Conservation (phyloP, 164 flowering plant species). For the Stephania cephalantha region DNA sequence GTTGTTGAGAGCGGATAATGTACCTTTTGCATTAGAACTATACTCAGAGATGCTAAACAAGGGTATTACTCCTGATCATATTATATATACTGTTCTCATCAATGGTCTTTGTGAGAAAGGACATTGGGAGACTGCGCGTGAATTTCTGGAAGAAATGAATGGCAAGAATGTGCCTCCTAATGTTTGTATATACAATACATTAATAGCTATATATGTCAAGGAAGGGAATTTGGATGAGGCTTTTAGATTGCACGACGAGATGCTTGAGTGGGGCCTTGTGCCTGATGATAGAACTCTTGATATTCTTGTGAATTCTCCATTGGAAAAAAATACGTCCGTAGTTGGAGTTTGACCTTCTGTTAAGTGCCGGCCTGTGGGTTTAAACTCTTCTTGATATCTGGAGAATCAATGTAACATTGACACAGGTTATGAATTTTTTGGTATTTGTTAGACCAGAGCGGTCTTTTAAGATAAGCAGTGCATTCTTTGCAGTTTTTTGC, state of each 20-base stretch:
- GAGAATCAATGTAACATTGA: neutral
- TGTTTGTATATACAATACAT: constrained; percentile 46
- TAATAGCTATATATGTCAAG: constrained; percentile 63
- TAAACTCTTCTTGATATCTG: neutral
- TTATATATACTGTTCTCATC: constrained; percentile 42
- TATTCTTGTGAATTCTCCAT: constrained; percentile 50
- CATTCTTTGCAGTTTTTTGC: neutral
- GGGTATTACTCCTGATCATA: constrained; percentile 50
- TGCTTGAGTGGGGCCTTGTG: constrained; percentile 71
- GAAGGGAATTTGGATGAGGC: constrained; percentile 71
- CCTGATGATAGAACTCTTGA: constrained; percentile 62
- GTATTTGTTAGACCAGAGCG: neutral
- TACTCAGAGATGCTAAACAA: constrained; percentile 57
- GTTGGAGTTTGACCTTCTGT: neutral
- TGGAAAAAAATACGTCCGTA: constrained; percentile 14
- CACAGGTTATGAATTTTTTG: neutral
- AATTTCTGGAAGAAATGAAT: constrained; percentile 58
- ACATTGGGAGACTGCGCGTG: constrained; percentile 49
- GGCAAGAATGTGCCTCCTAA: constrained; percentile 33
- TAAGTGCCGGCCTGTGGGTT: constrained; percentile 1
- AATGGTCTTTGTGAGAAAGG: constrained; percentile 61
- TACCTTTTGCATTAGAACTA: constrained; percentile 40
- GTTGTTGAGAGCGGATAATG: constrained; percentile 43
- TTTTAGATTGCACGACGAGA: constrained; percentile 67
- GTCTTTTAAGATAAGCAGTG: neutral